phyloP scores from a whole-genome alignment of 202 grass and related monocot species.

The Dendrocalamus latiflorus region DNA sequence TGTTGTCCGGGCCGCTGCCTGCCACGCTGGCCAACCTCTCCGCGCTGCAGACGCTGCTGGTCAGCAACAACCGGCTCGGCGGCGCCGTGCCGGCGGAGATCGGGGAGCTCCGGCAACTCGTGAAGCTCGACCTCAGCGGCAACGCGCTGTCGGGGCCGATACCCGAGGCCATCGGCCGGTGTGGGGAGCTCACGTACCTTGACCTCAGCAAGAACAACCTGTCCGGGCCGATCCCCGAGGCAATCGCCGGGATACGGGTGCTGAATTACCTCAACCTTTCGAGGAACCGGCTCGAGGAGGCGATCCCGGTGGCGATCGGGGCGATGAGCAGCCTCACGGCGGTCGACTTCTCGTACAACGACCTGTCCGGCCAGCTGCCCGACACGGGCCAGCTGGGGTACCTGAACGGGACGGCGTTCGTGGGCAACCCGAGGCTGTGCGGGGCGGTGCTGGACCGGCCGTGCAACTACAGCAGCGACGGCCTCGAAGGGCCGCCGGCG shows the following conservation, averaged over 20 bases:
- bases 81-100: too few species aligned
- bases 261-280: conserved; percentile 90
- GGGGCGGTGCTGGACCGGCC: conserved; percentile 35
- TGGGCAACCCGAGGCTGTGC: conserved; percentile 69
- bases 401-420: conserved; percentile 72
- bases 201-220: too few species aligned
- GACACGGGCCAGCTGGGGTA: conserved; percentile 65
- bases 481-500: neutral
- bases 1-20: too few species aligned
- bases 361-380: conserved; percentile 50
- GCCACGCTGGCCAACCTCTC: too few species aligned
- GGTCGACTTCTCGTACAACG: too few species aligned
- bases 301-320: conserved; percentile 53
- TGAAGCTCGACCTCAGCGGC: too few species aligned
- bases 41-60: too few species aligned
- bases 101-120: too few species aligned
- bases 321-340: conserved; percentile 83
- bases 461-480: conserved; percentile 6
- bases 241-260: conserved; percentile 45
- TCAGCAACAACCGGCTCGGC: too few species aligned
- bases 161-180: too few species aligned
- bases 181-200: too few species aligned
- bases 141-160: too few species aligned
- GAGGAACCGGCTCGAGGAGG: conserved; percentile 49
- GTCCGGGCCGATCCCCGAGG: conserved; percentile 45